Evolutionary conservation across 2,329 filamentous ascomycete genomes (phyloP), one percentile per base, ranked within the genome.

Genomic region (Tolypocladium cylindrosporum): DNA sequence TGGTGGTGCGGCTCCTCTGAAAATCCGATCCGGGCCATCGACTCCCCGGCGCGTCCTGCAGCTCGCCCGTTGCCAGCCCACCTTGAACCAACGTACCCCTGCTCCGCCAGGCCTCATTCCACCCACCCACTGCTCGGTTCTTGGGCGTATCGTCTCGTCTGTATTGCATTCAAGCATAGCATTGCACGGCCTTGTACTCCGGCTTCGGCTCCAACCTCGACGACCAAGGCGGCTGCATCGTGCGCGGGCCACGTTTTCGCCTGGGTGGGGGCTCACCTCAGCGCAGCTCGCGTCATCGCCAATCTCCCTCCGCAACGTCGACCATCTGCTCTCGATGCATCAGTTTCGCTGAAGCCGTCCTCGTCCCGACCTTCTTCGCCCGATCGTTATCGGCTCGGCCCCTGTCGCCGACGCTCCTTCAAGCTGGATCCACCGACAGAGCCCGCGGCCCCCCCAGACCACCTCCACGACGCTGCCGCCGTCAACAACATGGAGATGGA

Each of bases 361-460:
- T 37, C 31, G 27, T 41, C 13, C 31, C 27, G 52, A 57, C 50
- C 52, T 57, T 51, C 37, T 34, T 21, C 27, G 24, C 21, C 40
- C 19, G 14, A 31, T 7, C 27, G 24, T n/a, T 3, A 34, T 51
- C 48, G 4, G 9, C 31, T 37, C 19, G 48, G 48, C 48, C 6
- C 10, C 11, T 14, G 19, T 14, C 31, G 48, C 56, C 58, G 56
- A 55, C 52, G 52, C 56, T 61, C 60, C 57, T 64, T 63, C 74
- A 78, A 69, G 61, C 77, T 83, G 80, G 81, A 84, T 79, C 77
- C 76, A 61, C 77, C 77, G 60, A 77, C 72, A 57, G 64, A 66
- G 58, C 59, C 57, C 55, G 64, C 66, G 59, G 65, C 63, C 51
- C 56, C 62, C 60, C 61, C 63, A 52, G 54, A 62, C 60, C 58